Evolutionary conservation across 2,329 filamentous ascomycete species (phyloP).

Genomic region (Stachybotrys elegans): DNA sequence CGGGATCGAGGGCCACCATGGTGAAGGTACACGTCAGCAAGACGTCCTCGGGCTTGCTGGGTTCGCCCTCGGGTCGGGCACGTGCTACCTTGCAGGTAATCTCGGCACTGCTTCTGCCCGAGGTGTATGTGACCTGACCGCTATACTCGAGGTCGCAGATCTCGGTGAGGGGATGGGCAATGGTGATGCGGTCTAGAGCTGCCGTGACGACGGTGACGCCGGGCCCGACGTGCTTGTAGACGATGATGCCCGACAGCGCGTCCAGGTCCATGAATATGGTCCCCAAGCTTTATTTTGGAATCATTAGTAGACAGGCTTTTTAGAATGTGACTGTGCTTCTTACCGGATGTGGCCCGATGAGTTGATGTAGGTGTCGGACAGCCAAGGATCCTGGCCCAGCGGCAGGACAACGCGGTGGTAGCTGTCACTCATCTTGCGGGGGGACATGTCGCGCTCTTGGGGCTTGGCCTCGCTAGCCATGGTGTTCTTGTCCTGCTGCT

Average conservation of each 20-base stretch:
- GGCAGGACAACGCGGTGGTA: conserved; percentile 43
- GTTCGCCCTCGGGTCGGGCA: conserved; percentile 54
- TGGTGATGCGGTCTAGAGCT: conserved; percentile 43
- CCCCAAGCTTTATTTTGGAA: conserved; percentile 52
- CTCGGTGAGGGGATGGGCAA: conserved; percentile 67
- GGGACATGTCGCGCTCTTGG: conserved; percentile 18
- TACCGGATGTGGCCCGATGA: conserved; percentile 65
- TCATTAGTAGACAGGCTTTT: background rate
- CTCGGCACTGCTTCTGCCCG: conserved; percentile 68
- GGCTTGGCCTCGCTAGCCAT: conserved; percentile 6
- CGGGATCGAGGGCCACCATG: conserved; percentile 22
- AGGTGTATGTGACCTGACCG: conserved; percentile 58
- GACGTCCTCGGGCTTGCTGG: conserved; percentile 37
- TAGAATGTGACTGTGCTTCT: background rate
- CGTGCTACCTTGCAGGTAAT: conserved; percentile 70
- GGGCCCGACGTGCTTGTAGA: conserved; percentile 62
- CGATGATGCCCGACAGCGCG: conserved; percentile 69
- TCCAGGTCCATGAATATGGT: conserved; percentile 77
- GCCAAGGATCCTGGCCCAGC: conserved; percentile 68
- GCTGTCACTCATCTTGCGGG: conserved; percentile 24
- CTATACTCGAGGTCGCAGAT: conserved; percentile 75
- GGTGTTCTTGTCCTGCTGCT: conserved; percentile 13
- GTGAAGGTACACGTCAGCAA: conserved; percentile 36
- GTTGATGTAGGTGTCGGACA: conserved; percentile 75
- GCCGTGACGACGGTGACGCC: conserved; percentile 46